Percentiles rank a stretch among this genome's conserved stretches.
These are phyloP conservation scores for Mucor mucedo DNA, from an alignment of 371 early-diverging fungal genomes.

Conservation along the genomic window DNA sequence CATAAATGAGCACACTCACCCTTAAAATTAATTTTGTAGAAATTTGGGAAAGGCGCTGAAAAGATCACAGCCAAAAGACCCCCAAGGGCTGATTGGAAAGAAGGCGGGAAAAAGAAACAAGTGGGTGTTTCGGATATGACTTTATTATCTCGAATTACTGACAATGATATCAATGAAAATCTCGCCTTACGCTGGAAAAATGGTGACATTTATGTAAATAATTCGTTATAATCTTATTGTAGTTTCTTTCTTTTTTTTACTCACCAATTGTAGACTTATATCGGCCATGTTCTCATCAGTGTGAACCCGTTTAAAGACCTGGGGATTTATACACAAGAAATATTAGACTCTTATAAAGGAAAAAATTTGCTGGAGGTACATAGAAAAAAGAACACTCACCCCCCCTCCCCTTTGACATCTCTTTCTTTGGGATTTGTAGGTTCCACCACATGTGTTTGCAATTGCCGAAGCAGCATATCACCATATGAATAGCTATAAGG, in stretches of 20 bases:
- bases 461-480: constrained; percentile 88
- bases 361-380: constrained; percentile 83
- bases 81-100: constrained; percentile 84
- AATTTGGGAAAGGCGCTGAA: constrained; percentile 30
- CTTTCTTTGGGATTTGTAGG: constrained; percentile 33
- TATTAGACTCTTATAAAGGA: constrained; percentile 75
- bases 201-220: constrained; percentile 81
- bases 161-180: constrained; percentile 86
- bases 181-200: constrained; percentile 73
- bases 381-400: background rate
- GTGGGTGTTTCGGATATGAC: constrained; percentile 91
- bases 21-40: too few relatives aligned
- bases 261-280: constrained; percentile 70
- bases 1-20: too few relatives aligned
- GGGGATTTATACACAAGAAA: constrained; percentile 80
- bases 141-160: constrained; percentile 82
- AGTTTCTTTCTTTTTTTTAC: background rate
- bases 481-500: constrained; percentile 95
- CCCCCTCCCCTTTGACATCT: background rate
- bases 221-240: background rate
- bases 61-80: constrained; percentile 60
- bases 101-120: constrained; percentile 82
- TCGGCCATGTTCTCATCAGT: constrained; percentile 88
- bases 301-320: constrained; percentile 88
- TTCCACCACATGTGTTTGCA: constrained; percentile 92